These are phyloP conservation scores for Drosera capensis DNA, from an alignment of 148 eudicot species.

Conservation along the genomic window DNA sequence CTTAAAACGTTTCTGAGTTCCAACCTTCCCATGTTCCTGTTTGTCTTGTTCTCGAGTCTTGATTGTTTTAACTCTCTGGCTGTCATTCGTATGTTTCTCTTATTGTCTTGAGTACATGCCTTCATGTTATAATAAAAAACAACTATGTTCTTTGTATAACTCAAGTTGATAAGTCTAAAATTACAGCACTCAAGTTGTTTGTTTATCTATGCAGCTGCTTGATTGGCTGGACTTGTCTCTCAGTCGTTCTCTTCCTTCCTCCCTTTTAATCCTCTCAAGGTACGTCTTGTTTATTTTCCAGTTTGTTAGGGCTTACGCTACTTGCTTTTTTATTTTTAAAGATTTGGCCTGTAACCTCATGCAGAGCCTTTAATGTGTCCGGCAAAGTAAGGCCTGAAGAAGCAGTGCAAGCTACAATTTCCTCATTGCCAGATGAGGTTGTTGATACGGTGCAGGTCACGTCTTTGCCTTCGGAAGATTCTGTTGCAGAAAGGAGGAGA, in stretches of 20 bases:
- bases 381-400: constrained; percentile 67
- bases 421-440: constrained; percentile 79
- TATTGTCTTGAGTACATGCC: too few species aligned
- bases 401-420: constrained; percentile 59
- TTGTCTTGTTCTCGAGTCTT: too few species aligned
- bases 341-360: constrained; percentile 6
- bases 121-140: too few species aligned
- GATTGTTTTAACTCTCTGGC: background rate
- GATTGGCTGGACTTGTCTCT: constrained; percentile 81
- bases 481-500: constrained; percentile 65
- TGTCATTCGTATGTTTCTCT: too few species aligned
- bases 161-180: background rate
- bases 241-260: constrained; percentile 63
- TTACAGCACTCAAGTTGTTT: background rate
- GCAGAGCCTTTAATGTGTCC: constrained; percentile 63
- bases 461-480: constrained; percentile 54
- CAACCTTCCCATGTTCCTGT: background rate
- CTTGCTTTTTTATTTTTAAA: constrained; percentile 5
- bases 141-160: background rate
- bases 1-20: background rate
- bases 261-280: constrained; percentile 73
- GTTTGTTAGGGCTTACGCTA: background rate
- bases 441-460: constrained; percentile 60
- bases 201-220: constrained; percentile 28
- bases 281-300: constrained; percentile 7